Conservation (phyloP, 352 stramenopile species). For the Plasmopara halstedii region DNA sequence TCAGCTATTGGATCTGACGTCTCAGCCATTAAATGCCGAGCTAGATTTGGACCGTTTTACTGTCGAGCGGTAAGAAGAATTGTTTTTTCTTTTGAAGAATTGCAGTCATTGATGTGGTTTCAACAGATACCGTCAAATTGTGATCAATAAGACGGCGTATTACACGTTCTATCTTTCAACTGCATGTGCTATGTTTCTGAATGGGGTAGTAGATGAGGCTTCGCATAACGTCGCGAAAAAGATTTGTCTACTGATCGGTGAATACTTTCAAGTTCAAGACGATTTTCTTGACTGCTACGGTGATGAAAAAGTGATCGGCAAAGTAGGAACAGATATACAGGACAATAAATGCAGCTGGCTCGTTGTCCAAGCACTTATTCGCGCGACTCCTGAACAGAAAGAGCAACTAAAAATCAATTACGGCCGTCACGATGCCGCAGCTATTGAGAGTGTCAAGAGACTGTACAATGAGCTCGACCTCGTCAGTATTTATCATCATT, state of each 20-base stretch:
- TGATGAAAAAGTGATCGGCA: slow-evolving; percentile 88
- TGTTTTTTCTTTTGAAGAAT: slow-evolving; percentile 5
- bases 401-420: slow-evolving; percentile 90
- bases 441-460: slow-evolving; percentile 88
- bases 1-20: slow-evolving; percentile 90
- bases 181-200: slow-evolving; percentile 87
- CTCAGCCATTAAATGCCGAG: slow-evolving; percentile 71
- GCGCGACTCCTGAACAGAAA: slow-evolving; percentile 64
- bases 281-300: slow-evolving; percentile 99
- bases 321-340: slow-evolving; percentile 97
- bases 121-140: slow-evolving; percentile 86
- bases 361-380: slow-evolving; percentile 90
- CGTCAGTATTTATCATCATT: slow-evolving; percentile 80
- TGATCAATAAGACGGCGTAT: slow-evolving; percentile 99
- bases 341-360: slow-evolving; percentile 99
- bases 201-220: slow-evolving; percentile 69
- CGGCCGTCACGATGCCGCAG: slow-evolving; percentile 68
- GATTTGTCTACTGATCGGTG: slow-evolving; percentile 95
- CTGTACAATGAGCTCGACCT: slow-evolving; percentile 93
- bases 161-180: slow-evolving; percentile 99
- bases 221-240: slow-evolving; percentile 83
- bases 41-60: slow-evolving; percentile 91
- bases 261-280: slow-evolving; percentile 99
- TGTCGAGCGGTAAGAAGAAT: slow-evolving; percentile 70
- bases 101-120: slow-evolving; percentile 2